Conservation (phyloP, 2,329 filamentous ascomycete species). For the Penicillium griseofulvum region DNA sequence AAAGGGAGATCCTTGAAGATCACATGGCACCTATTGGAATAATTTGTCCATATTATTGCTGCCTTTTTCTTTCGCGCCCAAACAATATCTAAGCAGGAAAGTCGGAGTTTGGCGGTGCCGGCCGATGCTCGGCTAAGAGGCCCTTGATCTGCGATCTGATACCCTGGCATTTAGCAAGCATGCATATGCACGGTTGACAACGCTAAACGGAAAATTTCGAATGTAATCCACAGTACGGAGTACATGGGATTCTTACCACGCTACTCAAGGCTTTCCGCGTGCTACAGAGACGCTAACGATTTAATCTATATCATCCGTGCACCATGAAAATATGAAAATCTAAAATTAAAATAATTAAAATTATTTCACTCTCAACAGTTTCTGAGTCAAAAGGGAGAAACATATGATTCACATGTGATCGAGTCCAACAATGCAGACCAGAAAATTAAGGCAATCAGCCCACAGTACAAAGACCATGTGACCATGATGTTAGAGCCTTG, state of each 20-base stretch:
- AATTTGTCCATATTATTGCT: neutral
- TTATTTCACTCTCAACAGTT: neutral
- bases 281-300: neutral
- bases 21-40: neutral
- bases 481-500: neutral
- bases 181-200: slow-evolving; percentile 9
- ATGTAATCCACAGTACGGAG: neutral
- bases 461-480: slow-evolving; percentile 2
- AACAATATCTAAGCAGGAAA: neutral
- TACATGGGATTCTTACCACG: slow-evolving; percentile 1
- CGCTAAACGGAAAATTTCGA: slow-evolving; percentile 1
- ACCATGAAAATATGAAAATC: neutral
- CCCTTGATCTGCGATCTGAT: slow-evolving; percentile 5
- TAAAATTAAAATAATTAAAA: neutral
- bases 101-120: neutral
- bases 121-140: slow-evolving; percentile 1
- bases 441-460: slow-evolving; percentile 7
- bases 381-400: neutral
- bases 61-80: neutral
- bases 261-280: neutral
- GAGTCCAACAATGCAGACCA: neutral
- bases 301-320: neutral
- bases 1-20: neutral
- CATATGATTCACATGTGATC: slow-evolving; percentile 5
- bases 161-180: neutral